Evolutionary conservation across 768 basidiomycete genomes (phyloP).

Genomic region (Auricularia cornea): DNA sequence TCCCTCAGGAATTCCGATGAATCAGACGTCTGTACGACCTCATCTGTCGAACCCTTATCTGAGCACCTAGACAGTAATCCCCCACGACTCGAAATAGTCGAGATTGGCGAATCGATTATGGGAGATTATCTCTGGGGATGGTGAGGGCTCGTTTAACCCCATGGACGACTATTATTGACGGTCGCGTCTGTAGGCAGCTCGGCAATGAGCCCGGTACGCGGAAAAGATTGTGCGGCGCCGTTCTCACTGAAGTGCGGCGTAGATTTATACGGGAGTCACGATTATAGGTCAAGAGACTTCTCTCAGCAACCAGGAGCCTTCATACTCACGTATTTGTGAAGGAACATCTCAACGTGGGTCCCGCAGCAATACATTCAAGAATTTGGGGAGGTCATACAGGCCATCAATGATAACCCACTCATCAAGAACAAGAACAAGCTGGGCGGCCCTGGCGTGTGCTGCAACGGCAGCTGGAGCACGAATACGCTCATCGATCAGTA

Average conservation of each 20-base stretch:
- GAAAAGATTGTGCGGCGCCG: too few relatives aligned
- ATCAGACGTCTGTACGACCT: background rate
- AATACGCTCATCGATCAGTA: background rate
- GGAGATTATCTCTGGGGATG: background rate
- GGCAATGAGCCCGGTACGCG: background rate
- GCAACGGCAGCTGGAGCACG: background rate
- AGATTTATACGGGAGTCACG: background rate
- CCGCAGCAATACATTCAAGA: constrained; percentile 42
- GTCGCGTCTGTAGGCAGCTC: background rate
- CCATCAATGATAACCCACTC: constrained; percentile 31
- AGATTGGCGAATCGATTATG: background rate
- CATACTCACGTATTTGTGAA: too few relatives aligned
- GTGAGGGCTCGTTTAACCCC: background rate
- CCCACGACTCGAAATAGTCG: constrained; percentile 1
- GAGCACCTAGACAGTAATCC: background rate
- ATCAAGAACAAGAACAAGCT: constrained; percentile 16
- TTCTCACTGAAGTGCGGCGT: background rate
- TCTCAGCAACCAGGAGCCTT: too few relatives aligned
- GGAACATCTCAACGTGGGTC: constrained; percentile 3
- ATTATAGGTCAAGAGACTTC: background rate
- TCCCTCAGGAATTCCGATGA: background rate
- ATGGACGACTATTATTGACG: too few relatives aligned
- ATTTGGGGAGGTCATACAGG: constrained; percentile 39
- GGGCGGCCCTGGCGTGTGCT: background rate
- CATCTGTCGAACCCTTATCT: background rate